Evolutionary conservation across 176 grass and related monocot species (phyloP).

Genomic region (Tillandsia leiboldiana): DNA sequence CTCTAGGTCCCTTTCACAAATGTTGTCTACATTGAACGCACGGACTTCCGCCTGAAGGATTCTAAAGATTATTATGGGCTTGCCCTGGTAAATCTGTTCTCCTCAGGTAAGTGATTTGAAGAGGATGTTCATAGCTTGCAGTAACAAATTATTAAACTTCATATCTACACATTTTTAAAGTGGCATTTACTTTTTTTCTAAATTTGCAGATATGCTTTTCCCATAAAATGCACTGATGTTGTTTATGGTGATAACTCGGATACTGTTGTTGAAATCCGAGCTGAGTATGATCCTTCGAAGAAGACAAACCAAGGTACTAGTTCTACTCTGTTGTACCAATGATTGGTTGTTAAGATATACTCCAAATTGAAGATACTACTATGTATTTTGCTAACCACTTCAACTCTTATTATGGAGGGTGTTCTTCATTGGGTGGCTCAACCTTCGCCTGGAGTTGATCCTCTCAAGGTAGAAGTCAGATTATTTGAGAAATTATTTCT

Average conservation of each 20-base stretch:
- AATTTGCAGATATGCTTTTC: slow-evolving; percentile 71
- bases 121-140: neutral
- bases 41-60: slow-evolving; percentile 91
- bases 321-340: neutral
- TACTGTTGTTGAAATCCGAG: slow-evolving; percentile 69
- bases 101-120: slow-evolving; percentile 47
- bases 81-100: slow-evolving; percentile 82
- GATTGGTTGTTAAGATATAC: neutral
- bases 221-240: slow-evolving; percentile 92
- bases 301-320: slow-evolving; percentile 78
- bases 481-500: slow-evolving; percentile 83
- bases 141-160: neutral
- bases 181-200: slow-evolving; percentile 6
- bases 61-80: slow-evolving; percentile 95
- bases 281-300: slow-evolving; percentile 87
- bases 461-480: slow-evolving; percentile 78
- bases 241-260: slow-evolving; percentile 54
- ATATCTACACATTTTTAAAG: neutral
- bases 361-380: neutral
- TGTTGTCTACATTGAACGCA: slow-evolving; percentile 52
- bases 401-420: slow-evolving; percentile 37
- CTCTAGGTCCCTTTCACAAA: slow-evolving; percentile 24
- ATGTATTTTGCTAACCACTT: neutral
- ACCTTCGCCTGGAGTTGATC: slow-evolving; percentile 73
- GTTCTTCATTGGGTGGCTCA: slow-evolving; percentile 95